Conservation (phyloP, 2,329 filamentous ascomycete genomes). For the Penicillium freii region DNA sequence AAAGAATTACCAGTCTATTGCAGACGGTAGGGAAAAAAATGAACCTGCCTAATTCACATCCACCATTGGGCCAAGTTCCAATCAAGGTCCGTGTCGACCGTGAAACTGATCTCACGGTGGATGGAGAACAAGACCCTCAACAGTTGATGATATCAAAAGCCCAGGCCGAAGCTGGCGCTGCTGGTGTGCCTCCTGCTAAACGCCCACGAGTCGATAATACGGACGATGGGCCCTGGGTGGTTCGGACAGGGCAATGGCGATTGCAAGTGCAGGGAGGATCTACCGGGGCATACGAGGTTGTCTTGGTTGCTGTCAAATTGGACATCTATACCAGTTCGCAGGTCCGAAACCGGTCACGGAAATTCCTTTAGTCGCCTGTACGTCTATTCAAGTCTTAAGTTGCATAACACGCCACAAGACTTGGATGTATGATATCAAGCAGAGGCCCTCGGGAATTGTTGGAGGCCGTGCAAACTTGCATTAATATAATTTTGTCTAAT, state of each 20-base stretch:
- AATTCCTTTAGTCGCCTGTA: conserved; percentile 55
- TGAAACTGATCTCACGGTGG: conserved; percentile 43
- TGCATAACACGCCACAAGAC: not conserved
- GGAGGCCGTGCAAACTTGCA: not conserved
- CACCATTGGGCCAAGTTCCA: conserved; percentile 62
- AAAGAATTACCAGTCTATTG: conserved; percentile 69
- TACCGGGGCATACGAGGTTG: conserved; percentile 60
- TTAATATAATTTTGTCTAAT: conserved; percentile 25
- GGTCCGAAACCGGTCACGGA: conserved; percentile 62
- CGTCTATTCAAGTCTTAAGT: not conserved
- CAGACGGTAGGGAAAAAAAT: conserved; percentile 80
- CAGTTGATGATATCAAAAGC: conserved; percentile 33
- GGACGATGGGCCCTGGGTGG: conserved; percentile 53
- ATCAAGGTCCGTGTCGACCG: conserved; percentile 64
- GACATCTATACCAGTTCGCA: conserved; percentile 68
- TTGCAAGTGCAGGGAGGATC: conserved; percentile 59
- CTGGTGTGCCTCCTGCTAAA: conserved; percentile 28
- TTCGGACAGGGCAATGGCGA: conserved; percentile 70
- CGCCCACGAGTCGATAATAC: conserved; percentile 48
- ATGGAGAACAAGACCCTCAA: conserved; percentile 34
- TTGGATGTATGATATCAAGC: conserved; percentile 3
- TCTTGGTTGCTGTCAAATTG: conserved; percentile 72
- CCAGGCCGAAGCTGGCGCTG: conserved; percentile 29
- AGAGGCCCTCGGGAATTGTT: not conserved
- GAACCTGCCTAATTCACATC: conserved; percentile 59